Conservation (phyloP, 768 basidiomycete genomes). For the Paxillus involutus region DNA sequence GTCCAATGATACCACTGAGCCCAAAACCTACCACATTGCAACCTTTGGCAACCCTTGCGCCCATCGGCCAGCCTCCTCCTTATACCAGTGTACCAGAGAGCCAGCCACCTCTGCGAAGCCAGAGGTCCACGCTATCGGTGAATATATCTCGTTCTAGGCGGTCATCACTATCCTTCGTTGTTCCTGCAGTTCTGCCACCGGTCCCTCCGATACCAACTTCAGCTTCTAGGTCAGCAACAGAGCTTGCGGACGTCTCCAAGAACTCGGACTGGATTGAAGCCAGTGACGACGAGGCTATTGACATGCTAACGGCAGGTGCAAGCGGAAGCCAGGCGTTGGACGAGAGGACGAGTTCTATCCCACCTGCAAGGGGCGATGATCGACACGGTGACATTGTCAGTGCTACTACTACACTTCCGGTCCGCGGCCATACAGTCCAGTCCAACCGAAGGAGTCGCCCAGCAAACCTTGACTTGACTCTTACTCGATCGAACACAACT, state of each 20-base stretch:
- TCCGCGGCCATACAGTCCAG: slow-evolving; percentile 28
- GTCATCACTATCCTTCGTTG: slow-evolving; percentile 59
- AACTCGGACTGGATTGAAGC: slow-evolving; percentile 70
- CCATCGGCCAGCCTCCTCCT: slow-evolving; percentile 65
- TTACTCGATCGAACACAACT: slow-evolving; percentile 35
- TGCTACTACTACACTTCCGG: slow-evolving; percentile 25
- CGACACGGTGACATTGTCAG: slow-evolving; percentile 15
- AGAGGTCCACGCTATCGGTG: slow-evolving; percentile 43
- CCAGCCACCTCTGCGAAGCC: slow-evolving; percentile 36
- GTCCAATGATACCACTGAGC: slow-evolving; percentile 18
- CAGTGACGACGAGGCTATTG: slow-evolving; percentile 87
- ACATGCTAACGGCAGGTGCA: slow-evolving; percentile 76
- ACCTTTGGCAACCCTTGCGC: slow-evolving; percentile 19
- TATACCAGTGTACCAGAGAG: slow-evolving; percentile 42
- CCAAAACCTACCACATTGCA: slow-evolving; percentile 28
- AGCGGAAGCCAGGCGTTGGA: slow-evolving; percentile 82
- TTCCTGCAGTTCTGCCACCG: slow-evolving; percentile 31
- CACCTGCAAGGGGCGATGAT: slow-evolving; percentile 30
- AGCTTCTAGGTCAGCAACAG: slow-evolving; percentile 29
- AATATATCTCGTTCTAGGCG: slow-evolving; percentile 45
- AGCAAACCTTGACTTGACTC: slow-evolving; percentile 63
- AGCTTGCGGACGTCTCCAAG: slow-evolving; percentile 46
- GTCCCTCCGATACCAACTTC: slow-evolving; percentile 39
- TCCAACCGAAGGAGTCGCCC: slow-evolving; percentile 55
- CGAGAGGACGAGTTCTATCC: slow-evolving; percentile 69